Base-by-base conservation (phyloP, 2,329 filamentous ascomycete species). In the Davidsoniella eucalypti region DNA sequence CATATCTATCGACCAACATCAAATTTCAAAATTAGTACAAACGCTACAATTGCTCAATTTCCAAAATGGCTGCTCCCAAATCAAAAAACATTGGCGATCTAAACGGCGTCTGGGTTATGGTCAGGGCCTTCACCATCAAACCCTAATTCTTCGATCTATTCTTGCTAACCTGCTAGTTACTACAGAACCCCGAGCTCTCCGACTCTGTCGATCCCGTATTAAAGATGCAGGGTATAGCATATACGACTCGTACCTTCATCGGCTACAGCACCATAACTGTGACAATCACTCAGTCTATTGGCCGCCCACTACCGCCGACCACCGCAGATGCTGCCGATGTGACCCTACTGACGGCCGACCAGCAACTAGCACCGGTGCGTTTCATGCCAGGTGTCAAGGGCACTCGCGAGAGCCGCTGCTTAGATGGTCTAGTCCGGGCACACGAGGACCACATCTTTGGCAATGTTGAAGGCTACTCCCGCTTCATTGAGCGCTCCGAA, bases 391-490 rank as follows among this genome's bases (percentile, higher is more conserved):
- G 80, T 50, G 69, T 93, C 55, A 76, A 75, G 59, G 80, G 77
- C 58, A 87, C 69, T 46, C 60, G 67, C 40, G 75, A 78, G 69
- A 62, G 64, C 55, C 74, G 75, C 52, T 72, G 68, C 60, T 58
- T 74, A 48, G 74, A 78, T 66, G 60, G 64, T 61, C 57, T 57
- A 49, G 63, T 57, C 57, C 79, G 82, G 57, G 73, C 76, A 55
- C 84, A 88, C 68, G 68, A 67, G 21, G 87, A 94, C 69, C 80
- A 79, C 70, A 75, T 94, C 56, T 94, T 93, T 62, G 87, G 87
- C 52, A 67, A 66, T 50, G 73, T 92, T 55, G 68, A 69, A 47
- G 84, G 82, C 52, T 71, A 70, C 54, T 76, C 72, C 41, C 65
- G 68, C 43, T 78, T 72, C 61, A 56, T 75, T 52, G 60, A 58